phyloP scores from a whole-genome alignment of 192 early-diverging fungal species.

The Pilobolus umbonatus region DNA sequence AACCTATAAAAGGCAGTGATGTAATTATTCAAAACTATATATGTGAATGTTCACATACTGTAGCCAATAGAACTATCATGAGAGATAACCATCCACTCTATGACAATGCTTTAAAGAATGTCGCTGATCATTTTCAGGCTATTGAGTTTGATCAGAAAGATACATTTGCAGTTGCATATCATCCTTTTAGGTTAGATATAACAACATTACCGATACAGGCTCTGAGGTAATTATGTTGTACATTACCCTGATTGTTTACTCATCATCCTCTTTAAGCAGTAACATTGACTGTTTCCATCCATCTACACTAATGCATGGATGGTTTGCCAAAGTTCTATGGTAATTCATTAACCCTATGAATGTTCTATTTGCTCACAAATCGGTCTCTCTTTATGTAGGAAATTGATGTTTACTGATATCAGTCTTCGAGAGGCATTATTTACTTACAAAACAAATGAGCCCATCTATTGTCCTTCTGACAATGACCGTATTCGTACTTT shows the following conservation, averaged over 20 bases:
- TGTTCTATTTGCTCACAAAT: not conserved
- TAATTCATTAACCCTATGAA: not conserved
- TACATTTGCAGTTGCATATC: conserved; percentile 45
- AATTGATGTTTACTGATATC: conserved; percentile 11
- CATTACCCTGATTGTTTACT: not conserved
- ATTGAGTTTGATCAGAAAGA: not conserved
- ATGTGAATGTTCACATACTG: conserved; percentile 32
- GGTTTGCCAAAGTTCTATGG: conserved; percentile 32
- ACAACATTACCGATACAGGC: conserved; percentile 35
- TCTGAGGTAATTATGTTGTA: conserved; percentile 25
- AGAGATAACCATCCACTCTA: conserved; percentile 34
- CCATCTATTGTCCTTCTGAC: conserved; percentile 24
- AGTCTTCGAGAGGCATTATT: not conserved
- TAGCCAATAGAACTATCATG: conserved; percentile 38
- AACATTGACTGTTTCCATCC: conserved; percentile 62
- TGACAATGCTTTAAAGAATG: conserved; percentile 37
- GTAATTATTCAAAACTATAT: conserved; percentile 29
- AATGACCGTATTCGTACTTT: conserved; percentile 7
- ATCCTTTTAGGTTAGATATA: conserved; percentile 38
- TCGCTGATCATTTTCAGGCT: conserved; percentile 31
- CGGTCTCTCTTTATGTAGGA: not conserved
- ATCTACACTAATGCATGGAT: conserved; percentile 23
- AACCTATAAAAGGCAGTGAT: conserved; percentile 25
- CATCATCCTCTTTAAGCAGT: conserved; percentile 11
- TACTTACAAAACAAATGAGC: conserved; percentile 5